Evolutionary conservation across 129 eudicot species (phyloP).

Genomic region (Daucus carota): DH1_v3.0 NC_030382.2:35846001-35846500

Average conservation of each 20-base stretch:
- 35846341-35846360: slow-evolving; percentile 26
- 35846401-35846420: slow-evolving; percentile 36
- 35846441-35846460: slow-evolving; percentile 22
- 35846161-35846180: background rate
- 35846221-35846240: background rate
- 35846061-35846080: background rate
- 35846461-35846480: slow-evolving; percentile 21
- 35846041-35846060: background rate
- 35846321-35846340: background rate
- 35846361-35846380: slow-evolving; percentile 61
- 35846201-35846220: background rate
- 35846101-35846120: background rate
- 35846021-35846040: background rate
- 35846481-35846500: slow-evolving; percentile 19
- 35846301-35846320: background rate
- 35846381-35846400: slow-evolving; percentile 50
- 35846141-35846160: background rate
- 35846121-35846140: background rate
- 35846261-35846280: background rate
- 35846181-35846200: background rate
- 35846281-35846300: background rate
- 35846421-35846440: slow-evolving; percentile 43
- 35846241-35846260: background rate
- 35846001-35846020: background rate
- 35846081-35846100: slow-evolving; percentile 4